Base-by-base conservation (phyloP, 73 alveolate species). In the Tetrahymena elliotti region DNA sequence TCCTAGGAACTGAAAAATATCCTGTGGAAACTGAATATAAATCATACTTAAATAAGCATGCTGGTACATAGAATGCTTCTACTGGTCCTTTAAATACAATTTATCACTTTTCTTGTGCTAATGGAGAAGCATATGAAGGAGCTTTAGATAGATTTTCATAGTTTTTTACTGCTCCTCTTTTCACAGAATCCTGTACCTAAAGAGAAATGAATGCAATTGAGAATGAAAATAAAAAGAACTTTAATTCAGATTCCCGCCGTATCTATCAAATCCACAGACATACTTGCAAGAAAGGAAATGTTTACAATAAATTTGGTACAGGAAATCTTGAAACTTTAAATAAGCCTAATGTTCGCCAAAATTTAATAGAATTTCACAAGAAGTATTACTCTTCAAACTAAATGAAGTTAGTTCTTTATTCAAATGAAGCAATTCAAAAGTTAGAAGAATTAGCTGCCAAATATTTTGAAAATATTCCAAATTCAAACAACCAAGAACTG, bases 121-220 rank as follows among this genome's bases (percentile, higher is more conserved):
- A 97, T 38, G 96, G 97, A 82, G 99, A 98, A 34, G 95, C 96
- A 27, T 97, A 97, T 52, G 95, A 94, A 39, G 94, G 94, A 96
- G 99, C 99, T 37, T 93, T 98, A 82, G 99, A 98, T 93, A 97
- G 97, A 93, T 98, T 99, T 98, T 96, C 99, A 38, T 98, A 99
- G 84, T 99, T 98, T 93, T 98, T 97, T 95, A 97, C 94, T 35
- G 68, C 95, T 24, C 98, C 99, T 15, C 35, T 94, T 34, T 96
- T 98, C 52, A 95, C 95, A 33, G 93, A 97, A 82, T 84, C 94
- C 18, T 97, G 98, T 16, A 96, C 98, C 33, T 99, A 98, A 68
- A 97, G 99, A 96, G 99, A 99, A 97, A 94, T 99, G 98, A 98
- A 99, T 83, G 99, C 99, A 12, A 99, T 99, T 1, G 98, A 99